A percentile compares a stretch with the other conserved stretches of the same genome.
phyloP scores from a whole-genome alignment of 108 stramenopile genomes.

The Skeletonema tropicum region DNA sequence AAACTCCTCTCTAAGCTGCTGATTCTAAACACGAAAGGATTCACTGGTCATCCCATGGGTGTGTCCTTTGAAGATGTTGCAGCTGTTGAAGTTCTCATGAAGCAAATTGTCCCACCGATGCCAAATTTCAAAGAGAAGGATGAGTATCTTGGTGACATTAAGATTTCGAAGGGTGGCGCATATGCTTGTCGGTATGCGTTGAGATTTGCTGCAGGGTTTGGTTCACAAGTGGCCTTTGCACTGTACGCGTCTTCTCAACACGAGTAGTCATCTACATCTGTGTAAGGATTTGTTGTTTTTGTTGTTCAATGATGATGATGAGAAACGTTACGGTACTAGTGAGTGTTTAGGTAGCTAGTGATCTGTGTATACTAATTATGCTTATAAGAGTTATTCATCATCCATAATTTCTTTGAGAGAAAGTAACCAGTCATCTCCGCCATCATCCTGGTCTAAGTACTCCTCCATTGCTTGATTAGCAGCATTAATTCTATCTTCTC shows the following conservation, averaged over 20 bases:
- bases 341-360: not conserved
- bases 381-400: conserved; percentile 28
- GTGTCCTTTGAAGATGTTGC: conserved; percentile 96
- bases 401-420: conserved; percentile 56
- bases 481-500: conserved; percentile 27
- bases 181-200: conserved; percentile 91
- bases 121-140: conserved; percentile 90
- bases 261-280: conserved; percentile 36
- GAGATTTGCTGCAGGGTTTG: conserved; percentile 97
- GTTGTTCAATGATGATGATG: not conserved
- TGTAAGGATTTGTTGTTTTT: not conserved
- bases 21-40: conserved; percentile 95
- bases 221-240: conserved; percentile 95
- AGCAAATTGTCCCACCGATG: conserved; percentile 86
- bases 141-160: conserved; percentile 87
- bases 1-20: conserved; percentile 81
- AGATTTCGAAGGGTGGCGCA: conserved; percentile 89
- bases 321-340: not conserved
- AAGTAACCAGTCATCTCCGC: conserved; percentile 66
- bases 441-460: conserved; percentile 77
- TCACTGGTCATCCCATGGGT: conserved; percentile 98
- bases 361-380: not conserved
- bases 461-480: conserved; percentile 73
- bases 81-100: conserved; percentile 89
- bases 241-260: conserved; percentile 84